phyloP scores from a whole-genome alignment of 2,329 filamentous ascomycete genomes.

The Parastagonospora avenae region DNA sequence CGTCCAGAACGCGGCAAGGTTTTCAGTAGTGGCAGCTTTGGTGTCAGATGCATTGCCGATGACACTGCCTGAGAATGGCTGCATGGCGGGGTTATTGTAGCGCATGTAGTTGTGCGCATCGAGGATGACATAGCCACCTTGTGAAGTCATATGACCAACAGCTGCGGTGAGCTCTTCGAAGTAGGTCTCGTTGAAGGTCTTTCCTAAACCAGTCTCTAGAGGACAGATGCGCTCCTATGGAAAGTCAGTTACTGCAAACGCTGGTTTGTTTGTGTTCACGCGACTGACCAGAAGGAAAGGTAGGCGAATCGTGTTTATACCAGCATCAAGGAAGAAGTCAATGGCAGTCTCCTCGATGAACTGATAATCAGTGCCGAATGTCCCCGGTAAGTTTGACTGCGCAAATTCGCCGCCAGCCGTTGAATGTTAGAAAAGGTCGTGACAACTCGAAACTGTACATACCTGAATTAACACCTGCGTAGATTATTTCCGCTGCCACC shows the following conservation, averaged over 20 bases:
- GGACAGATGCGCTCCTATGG: slow-evolving; percentile 56
- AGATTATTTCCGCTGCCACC: slow-evolving; percentile 20
- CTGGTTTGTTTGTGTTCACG: not conserved
- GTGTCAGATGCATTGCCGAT: slow-evolving; percentile 56
- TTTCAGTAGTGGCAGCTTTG: slow-evolving; percentile 53
- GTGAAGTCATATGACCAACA: slow-evolving; percentile 57
- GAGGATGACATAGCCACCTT: slow-evolving; percentile 54
- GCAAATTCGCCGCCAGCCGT: slow-evolving; percentile 30
- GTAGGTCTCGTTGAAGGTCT: slow-evolving; percentile 58
- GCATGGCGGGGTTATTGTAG: slow-evolving; percentile 58
- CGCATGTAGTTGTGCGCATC: slow-evolving; percentile 60
- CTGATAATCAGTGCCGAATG: slow-evolving; percentile 56
- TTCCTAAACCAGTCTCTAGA: slow-evolving; percentile 52
- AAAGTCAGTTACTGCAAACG: slow-evolving; percentile 2
- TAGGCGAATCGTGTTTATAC: slow-evolving; percentile 51
- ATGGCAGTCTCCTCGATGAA: slow-evolving; percentile 55
- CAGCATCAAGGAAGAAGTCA: slow-evolving; percentile 23
- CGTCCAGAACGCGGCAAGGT: slow-evolving; percentile 58
- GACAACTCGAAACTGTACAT: not conserved
- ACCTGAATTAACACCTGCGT: slow-evolving; percentile 31
- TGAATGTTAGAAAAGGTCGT: not conserved
- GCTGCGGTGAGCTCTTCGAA: slow-evolving; percentile 54
- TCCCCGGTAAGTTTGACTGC: slow-evolving; percentile 50
- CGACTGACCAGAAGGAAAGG: slow-evolving; percentile 49
- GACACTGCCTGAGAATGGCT: slow-evolving; percentile 56